Evolutionary conservation across 2,329 filamentous ascomycete species (phyloP).

Genomic region (Diaporthe ilicicola): DNA sequence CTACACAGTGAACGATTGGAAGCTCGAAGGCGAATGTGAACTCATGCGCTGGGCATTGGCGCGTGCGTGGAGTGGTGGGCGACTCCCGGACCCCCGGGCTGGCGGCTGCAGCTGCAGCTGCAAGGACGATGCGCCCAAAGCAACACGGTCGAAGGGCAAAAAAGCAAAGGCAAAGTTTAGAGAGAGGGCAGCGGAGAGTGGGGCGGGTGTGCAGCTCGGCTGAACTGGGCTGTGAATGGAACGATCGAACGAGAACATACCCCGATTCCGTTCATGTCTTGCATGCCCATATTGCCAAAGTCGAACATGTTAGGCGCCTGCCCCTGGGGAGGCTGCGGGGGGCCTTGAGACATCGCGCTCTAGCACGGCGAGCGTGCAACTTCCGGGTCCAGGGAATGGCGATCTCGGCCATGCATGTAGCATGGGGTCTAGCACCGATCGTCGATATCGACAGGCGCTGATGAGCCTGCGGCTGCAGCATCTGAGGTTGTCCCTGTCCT

Average conservation of each 20-base stretch:
- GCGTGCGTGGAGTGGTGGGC: slow-evolving; percentile 6
- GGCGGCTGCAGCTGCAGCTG: slow-evolving; percentile 4
- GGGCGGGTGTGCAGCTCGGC: neutral
- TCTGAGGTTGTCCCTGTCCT: slow-evolving; percentile 3
- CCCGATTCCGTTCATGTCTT: slow-evolving; percentile 30
- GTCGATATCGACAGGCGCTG: slow-evolving; percentile 1
- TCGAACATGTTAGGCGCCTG: slow-evolving; percentile 33
- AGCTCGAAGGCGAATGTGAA: neutral
- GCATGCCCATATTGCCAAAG: slow-evolving; percentile 31
- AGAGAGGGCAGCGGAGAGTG: neutral
- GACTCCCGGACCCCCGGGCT: neutral
- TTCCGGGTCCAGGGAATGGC: neutral
- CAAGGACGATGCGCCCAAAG: neutral
- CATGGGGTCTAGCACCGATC: slow-evolving; percentile 11
- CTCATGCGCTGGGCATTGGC: neutral
- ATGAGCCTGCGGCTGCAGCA: slow-evolving; percentile 22
- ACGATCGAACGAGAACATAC: slow-evolving; percentile 23
- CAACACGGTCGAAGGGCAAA: neutral
- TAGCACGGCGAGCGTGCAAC: neutral
- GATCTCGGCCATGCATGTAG: slow-evolving; percentile 26
- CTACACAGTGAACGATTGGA: slow-evolving; percentile 1
- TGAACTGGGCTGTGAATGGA: neutral
- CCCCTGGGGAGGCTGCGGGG: slow-evolving; percentile 31
- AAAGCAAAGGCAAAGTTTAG: neutral
- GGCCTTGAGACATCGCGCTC: slow-evolving; percentile 34